Base-by-base conservation (phyloP, 257 asterid genomes). In the Asclepias syriaca region DNA sequence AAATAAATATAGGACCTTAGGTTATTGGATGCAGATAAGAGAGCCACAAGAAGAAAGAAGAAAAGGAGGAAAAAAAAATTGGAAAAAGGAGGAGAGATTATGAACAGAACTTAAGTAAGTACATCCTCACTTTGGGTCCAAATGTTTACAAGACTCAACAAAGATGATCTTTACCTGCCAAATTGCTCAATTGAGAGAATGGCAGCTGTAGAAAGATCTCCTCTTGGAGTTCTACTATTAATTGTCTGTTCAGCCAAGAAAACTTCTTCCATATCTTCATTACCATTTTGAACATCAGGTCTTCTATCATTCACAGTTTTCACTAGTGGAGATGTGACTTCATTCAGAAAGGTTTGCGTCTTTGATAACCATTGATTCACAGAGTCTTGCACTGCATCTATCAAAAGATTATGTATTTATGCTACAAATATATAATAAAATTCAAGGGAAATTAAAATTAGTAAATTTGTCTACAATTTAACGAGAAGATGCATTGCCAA, bases 181-280 rank as follows among this genome's bases (percentile, higher is more conserved):
- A 95, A 95, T 83, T 92, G 98, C 88, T 95, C 99, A 32, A 95
- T 84, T 76, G 98, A 95, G 79, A 90, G 71, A 79, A 95, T 84
- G 57, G 99, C 90, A 69, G 91, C 96, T 53, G 84, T 88, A 45
- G 99, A 95, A 75, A 95, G 90, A 45, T 88, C 83, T 71, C 99
- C 99, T 58, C 80, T 81, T 34, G 90, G 86, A 55, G 85, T 88
- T 85, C 71, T 83, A 73, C 87, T 78, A 78, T 90, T 89, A 66
- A 92, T 70, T 40, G 98, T 90, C 83, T 79, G 97, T 77, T 90
- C 97, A 64, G 85, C 78, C 76, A 85, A 72, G 77, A 95, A 83
- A 45, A 89, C 74, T 29, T 87, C 96, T 59, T 83, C 97, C 86
- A 60, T 72, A 65, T 87, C 94, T 76, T 79, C 81, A 75, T 39